These are phyloP conservation scores for Cinnamomum micranthum DNA, from an alignment of 164 flowering plant genomes.

Conservation along the genomic window DNA sequence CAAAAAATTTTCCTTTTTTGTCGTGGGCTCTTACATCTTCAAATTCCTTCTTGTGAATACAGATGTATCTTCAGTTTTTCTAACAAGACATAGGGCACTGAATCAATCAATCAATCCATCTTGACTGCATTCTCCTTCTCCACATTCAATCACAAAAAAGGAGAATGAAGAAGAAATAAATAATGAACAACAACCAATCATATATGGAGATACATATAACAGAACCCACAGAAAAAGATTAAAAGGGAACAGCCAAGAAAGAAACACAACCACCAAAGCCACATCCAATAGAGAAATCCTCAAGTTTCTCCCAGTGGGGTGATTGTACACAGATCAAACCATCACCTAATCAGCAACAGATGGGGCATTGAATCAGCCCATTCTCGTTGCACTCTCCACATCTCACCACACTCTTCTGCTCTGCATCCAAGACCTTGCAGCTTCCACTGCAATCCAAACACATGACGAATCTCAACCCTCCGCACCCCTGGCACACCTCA, in stretches of 20 bases:
- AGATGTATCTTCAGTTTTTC: not conserved
- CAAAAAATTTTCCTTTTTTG: no score
- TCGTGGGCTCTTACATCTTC: no score
- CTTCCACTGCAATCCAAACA: constrained; percentile 84
- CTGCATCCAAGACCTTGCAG: constrained; percentile 62
- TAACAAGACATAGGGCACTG: not conserved
- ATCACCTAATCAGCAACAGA: constrained; percentile 41
- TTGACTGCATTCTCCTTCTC: not conserved
- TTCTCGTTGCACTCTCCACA: constrained; percentile 74
- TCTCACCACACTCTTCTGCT: constrained; percentile 46
- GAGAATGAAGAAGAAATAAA: constrained; percentile 1
- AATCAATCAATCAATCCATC: not conserved
- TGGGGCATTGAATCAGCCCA: constrained; percentile 83
- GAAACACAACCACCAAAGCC: not conserved
- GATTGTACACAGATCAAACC: not conserved
- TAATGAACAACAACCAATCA: not conserved
- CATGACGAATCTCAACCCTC: constrained; percentile 74
- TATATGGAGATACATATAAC: not conserved
- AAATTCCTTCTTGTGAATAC: no score
- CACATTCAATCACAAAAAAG: not conserved
- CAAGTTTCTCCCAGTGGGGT: constrained; percentile 4
- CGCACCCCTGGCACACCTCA: constrained; percentile 59
- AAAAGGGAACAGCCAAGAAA: no score
- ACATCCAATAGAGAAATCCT: constrained; percentile 1
- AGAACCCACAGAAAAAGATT: not conserved